Base-by-base conservation (phyloP, 306 rosid species). In the Acacia acuminata region DNA sequence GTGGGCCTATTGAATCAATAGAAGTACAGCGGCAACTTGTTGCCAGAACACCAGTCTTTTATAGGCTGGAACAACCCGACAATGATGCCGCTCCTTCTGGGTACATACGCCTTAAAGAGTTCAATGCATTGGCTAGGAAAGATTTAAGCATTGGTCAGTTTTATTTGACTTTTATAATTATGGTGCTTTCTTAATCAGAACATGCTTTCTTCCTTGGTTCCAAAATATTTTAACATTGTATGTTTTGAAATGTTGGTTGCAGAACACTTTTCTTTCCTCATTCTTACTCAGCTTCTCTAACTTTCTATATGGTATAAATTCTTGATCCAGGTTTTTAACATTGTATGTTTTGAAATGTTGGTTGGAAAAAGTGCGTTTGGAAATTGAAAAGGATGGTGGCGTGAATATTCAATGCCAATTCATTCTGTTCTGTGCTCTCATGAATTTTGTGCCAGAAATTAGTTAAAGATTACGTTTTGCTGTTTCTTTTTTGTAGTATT, bases 101-200 rank as follows among this genome's bases (percentile, higher is more conserved):
- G 63, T 96, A 96, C 85, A 76, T 92, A 67, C 97, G 92, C 64
- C 90, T 96, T 55, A 96, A 93, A 87, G 99, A 96, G 93, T 93
- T 96, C 87, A 96, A 96, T 90, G 97, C 97, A 68, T 89, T 96
- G 91, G 99, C 99, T 61, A 90, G 88, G 90, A 96, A 96, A 84
- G 97, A 96, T 89, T 85, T 92, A 85, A 91, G 81, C 67, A 93
- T 68, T n/a, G 99, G 99, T 96, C 82, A 83, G 82, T 17, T 87
- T 74, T 79, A 77, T 48, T 11, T 32, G 75, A 74, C 77, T 78
- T 38, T 15, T 86, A 12, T 27, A 7, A 43, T 71, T 38, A 16
- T 75, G 64, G 22, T 73, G 43, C 50, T 67, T 19, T 82, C 69
- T 85, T n/a, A 73, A 50, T 43, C 48, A 66, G 44, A 36, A n/a